Conservation (phyloP, 192 early-diverging fungal genomes). For the Martensiomyces pterosporus region DNA sequence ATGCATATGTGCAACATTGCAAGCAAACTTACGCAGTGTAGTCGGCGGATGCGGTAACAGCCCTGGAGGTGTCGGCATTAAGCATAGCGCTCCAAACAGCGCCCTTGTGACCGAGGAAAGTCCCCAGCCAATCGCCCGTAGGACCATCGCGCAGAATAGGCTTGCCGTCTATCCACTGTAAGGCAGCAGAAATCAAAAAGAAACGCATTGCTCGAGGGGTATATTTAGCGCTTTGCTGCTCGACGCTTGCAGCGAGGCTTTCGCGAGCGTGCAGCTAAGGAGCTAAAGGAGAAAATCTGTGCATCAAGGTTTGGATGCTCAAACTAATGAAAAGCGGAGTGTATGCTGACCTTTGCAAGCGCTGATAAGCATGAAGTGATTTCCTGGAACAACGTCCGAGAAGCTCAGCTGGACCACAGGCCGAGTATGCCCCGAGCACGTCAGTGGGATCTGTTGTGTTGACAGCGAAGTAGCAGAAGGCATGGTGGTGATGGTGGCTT, state of each 20-base stretch:
- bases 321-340: too few species aligned
- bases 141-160: constrained; percentile 82
- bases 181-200: too few species aligned
- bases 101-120: constrained; percentile 87
- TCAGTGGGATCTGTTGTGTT: constrained; percentile 65
- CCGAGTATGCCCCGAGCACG: constrained; percentile 86
- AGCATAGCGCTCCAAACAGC: constrained; percentile 87
- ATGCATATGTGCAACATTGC: too few species aligned
- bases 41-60: constrained; percentile 91
- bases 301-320: too few species aligned
- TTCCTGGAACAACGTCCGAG: constrained; percentile 66
- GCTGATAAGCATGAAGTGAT: constrained; percentile 74
- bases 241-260: too few species aligned
- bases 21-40: constrained; percentile 70
- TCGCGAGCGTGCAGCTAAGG: too few species aligned
- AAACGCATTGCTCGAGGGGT: too few species aligned
- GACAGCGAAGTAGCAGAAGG: constrained; percentile 26
- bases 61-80: constrained; percentile 67
- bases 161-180: constrained; percentile 74
- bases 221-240: too few species aligned
- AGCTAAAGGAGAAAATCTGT: too few species aligned
- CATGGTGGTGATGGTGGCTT: constrained; percentile 9
- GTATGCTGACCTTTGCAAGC: constrained; percentile 68
- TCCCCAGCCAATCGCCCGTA: constrained; percentile 93
- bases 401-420: constrained; percentile 87